Percentiles rank a stretch among this genome's conserved stretches.
phyloP scores from a whole-genome alignment of 768 basidiomycete species.

The Rhizopogon roseolus region DNA sequence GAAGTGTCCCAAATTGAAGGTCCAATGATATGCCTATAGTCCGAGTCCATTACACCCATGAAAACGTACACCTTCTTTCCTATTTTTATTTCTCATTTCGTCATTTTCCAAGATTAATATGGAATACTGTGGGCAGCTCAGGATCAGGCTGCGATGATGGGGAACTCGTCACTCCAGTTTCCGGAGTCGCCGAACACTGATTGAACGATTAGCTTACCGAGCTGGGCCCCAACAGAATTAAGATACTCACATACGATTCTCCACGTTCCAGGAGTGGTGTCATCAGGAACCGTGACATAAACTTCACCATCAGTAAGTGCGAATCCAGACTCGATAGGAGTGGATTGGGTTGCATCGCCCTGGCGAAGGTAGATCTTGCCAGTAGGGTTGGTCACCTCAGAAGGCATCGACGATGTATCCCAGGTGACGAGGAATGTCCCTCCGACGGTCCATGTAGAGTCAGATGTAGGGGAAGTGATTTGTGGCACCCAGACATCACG shows the following conservation, averaged over 20 bases:
- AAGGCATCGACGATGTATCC: constrained; percentile 37
- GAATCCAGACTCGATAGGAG: constrained; percentile 36
- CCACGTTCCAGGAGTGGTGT: constrained; percentile 34
- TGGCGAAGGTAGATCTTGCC: constrained; percentile 41
- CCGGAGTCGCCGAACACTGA: constrained; percentile 54
- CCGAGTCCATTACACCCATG: background rate
- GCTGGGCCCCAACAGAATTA: background rate
- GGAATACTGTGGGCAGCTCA: constrained; percentile 1
- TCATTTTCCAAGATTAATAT: background rate
- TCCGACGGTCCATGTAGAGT: constrained; percentile 38
- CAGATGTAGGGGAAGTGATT: constrained; percentile 31
- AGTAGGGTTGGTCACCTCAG: constrained; percentile 41
- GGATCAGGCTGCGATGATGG: constrained; percentile 25
- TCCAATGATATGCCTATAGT: background rate
- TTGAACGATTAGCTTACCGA: background rate
- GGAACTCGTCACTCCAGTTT: constrained; percentile 41
- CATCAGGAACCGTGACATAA: constrained; percentile 35
- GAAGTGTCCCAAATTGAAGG: background rate
- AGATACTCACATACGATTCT: constrained; percentile 38
- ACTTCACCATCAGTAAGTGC: constrained; percentile 29
- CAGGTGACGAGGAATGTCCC: constrained; percentile 38
- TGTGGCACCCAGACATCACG: constrained; percentile 48
- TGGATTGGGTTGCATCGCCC: constrained; percentile 19
- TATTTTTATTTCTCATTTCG: background rate
- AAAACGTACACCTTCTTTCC: background rate